Evolutionary conservation across 257 asterid species (phyloP), one percentile per base, ranked within the genome.

Genomic region (Osmanthus fragrans): DNA sequence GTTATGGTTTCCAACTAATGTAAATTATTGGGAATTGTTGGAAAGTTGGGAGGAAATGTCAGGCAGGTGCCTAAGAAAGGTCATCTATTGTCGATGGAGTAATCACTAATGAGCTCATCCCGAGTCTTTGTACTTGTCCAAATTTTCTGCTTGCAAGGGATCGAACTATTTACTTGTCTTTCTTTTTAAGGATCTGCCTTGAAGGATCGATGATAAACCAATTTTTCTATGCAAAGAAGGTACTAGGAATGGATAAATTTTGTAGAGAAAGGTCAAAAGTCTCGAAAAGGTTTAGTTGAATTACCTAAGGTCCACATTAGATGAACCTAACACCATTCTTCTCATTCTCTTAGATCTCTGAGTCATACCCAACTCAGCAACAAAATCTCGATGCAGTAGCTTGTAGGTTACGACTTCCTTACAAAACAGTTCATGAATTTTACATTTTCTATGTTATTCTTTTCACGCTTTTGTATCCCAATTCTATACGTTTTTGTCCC

Each of bases 321-420:
- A 80, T 83, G 60, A 71, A 86, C 87, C 89, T 73, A 86, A 86
- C 82, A 29, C 32, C 36, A 37, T 7, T 13, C 30, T 27, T 67
- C 47, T 33, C 54, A 71, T 51, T 37, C 49, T 29, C 45, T 45
- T 39, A 83, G 77, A 58, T 71, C 37, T 56, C 33, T 69, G 68
- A 80, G 88, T 86, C 88, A 33, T 32, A 71, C 80, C 87, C 80
- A 73, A 77, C 66, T 32, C 66, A 78, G 39, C 79, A 40, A 76
- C 19, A 72, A 60, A 74, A 36, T 70, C 65, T 77, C 19, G 60
- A 51, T 51, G 64, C 27, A 5, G 64, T 19, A 5, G n/a, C 64
- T 54, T 54, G 64, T 54, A 54, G 64, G 12, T 54, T 18, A 18
- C 64, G 1, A 19, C 23, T 54, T 54, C 64, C 23, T n/a, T 54